Conservation (phyloP, 352 stramenopile species). For the Globisporangium nagaii region DNA sequence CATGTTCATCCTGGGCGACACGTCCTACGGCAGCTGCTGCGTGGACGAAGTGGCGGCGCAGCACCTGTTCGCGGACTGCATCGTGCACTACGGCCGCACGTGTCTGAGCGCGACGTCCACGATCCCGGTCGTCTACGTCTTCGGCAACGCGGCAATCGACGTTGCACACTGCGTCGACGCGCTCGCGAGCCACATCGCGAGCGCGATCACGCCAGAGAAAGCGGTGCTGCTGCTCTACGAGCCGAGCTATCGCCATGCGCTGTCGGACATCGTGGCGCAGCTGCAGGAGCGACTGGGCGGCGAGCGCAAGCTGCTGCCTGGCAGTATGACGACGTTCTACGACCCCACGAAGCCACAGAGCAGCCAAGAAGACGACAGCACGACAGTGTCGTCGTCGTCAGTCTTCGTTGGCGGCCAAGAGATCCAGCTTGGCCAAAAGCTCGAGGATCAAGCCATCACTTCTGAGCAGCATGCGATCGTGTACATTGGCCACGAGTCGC, state of each 20-base stretch:
- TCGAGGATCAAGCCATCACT: slow-evolving; percentile 20
- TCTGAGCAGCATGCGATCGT: slow-evolving; percentile 39
- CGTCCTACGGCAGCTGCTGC: slow-evolving; percentile 94
- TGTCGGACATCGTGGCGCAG: slow-evolving; percentile 34
- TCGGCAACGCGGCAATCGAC: slow-evolving; percentile 76
- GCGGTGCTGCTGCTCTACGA: slow-evolving; percentile 90
- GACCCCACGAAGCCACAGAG: slow-evolving; percentile 22
- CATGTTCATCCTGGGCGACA: slow-evolving; percentile 95
- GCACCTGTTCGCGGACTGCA: slow-evolving; percentile 90
- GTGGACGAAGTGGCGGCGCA: slow-evolving; percentile 94
- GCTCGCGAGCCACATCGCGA: slow-evolving; percentile 22
- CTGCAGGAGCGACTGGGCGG: slow-evolving; percentile 31
- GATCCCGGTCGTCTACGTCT: slow-evolving; percentile 90
- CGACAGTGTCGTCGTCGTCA: background rate
- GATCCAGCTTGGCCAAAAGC: slow-evolving; percentile 21
- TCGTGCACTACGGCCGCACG: slow-evolving; percentile 94
- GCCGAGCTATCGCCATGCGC: slow-evolving; percentile 84
- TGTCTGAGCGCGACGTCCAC: slow-evolving; percentile 84
- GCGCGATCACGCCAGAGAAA: slow-evolving; percentile 26
- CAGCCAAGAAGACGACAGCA: slow-evolving; percentile 4
- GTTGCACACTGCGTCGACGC: slow-evolving; percentile 39
- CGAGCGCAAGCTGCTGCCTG: slow-evolving; percentile 42
- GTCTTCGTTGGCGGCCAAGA: slow-evolving; percentile 59
- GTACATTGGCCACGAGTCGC: slow-evolving; percentile 74
- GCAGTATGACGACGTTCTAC: slow-evolving; percentile 69